These are phyloP conservation scores for Stropharia rugosoannulata DNA, from an alignment of 768 basidiomycete genomes.

Conservation along the genomic window DNA sequence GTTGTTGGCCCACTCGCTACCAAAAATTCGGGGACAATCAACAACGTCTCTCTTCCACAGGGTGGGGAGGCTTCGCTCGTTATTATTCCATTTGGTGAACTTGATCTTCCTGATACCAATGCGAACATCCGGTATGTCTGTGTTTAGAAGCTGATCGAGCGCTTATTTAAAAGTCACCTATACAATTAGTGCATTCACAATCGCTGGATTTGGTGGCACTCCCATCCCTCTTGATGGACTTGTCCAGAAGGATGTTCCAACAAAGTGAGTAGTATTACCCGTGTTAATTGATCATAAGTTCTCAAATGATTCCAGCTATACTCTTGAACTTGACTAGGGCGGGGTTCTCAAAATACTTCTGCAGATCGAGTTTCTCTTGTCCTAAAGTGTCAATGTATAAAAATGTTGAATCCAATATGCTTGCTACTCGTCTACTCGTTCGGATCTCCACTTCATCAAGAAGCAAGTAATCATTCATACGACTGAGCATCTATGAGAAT, in stretches of 20 bases:
- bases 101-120: slow-evolving; percentile 47
- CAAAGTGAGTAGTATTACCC: slow-evolving; percentile 26
- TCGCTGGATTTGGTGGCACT: slow-evolving; percentile 30
- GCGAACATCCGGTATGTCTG: slow-evolving; percentile 34
- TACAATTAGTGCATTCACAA: slow-evolving; percentile 28
- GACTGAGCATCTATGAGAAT: no score
- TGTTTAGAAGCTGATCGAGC: neutral
- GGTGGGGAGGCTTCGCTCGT: slow-evolving; percentile 48
- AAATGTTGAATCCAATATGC: no score
- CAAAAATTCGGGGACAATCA: slow-evolving; percentile 57
- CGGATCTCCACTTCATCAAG: no score
- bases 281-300: neutral
- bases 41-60: slow-evolving; percentile 54
- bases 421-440: no score
- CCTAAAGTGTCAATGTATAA: no score
- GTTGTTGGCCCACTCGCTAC: slow-evolving; percentile 49
- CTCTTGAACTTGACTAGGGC: slow-evolving; percentile 10
- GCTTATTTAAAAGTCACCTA: neutral
- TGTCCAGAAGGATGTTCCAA: slow-evolving; percentile 33
- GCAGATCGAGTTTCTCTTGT: no score
- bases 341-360: neutral
- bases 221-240: slow-evolving; percentile 34
- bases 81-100: slow-evolving; percentile 52
- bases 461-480: no score
- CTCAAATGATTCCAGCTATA: slow-evolving; percentile 7